Conservation (phyloP, 495 filamentous ascomycete genomes). For the Neurospora discreta region DNA sequence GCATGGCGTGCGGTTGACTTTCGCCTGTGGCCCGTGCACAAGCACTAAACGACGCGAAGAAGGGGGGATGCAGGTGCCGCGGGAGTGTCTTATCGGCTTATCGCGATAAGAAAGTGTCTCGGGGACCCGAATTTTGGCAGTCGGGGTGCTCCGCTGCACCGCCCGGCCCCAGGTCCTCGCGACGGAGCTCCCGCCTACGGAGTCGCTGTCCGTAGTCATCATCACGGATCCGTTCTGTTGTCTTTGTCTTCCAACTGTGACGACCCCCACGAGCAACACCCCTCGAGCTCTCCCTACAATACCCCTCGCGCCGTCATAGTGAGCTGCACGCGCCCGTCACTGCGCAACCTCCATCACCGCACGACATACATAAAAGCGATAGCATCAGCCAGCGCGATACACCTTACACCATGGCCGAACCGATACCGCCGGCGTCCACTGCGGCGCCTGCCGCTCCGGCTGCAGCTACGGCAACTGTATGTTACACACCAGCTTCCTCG, state of each 20-base stretch:
- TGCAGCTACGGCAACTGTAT: conserved; percentile 9
- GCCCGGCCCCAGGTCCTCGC: not conserved
- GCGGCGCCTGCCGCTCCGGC: conserved; percentile 5
- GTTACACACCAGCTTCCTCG: not conserved
- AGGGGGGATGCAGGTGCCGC: not conserved
- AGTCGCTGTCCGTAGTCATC: not conserved
- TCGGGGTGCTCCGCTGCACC: not conserved
- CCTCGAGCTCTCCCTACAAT: not conserved
- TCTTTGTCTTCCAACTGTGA: not conserved
- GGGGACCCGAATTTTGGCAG: conserved; percentile 3
- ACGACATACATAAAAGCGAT: not conserved
- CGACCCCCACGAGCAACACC: not conserved
- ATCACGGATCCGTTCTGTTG: not conserved
- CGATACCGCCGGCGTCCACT: not conserved
- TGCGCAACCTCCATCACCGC: not conserved
- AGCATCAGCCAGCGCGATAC: not conserved
- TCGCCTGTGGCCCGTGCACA: conserved; percentile 1
- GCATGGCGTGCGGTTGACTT: not conserved
- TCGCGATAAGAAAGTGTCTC: conserved; percentile 6
- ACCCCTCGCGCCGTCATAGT: not conserved
- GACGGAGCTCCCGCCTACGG: not conserved
- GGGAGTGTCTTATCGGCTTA: conserved; percentile 1
- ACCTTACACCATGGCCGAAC: not conserved
- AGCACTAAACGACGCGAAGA: not conserved
- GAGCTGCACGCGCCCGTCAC: not conserved